A percentile compares a stretch with the other conserved stretches of the same genome.
These are phyloP conservation scores for Colletotrichum lupini DNA, from an alignment of 2,329 filamentous ascomycete species.

Conservation along the genomic window DNA sequence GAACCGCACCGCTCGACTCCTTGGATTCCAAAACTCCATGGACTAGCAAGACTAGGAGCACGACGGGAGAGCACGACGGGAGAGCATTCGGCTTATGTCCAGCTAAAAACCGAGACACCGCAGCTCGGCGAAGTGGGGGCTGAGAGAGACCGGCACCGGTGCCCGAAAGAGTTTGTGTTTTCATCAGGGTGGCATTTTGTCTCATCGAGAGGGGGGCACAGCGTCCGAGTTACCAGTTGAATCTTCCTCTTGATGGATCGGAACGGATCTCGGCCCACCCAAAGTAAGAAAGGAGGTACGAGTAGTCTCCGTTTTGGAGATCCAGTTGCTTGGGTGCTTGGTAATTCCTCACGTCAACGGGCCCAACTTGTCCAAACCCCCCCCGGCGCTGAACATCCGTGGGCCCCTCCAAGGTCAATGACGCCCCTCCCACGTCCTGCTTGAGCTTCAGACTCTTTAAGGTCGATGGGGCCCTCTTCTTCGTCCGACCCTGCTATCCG, in stretches of 20 bases:
- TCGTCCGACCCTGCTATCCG: neutral
- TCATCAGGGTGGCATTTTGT: neutral
- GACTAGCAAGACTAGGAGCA: neutral
- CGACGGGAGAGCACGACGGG: neutral
- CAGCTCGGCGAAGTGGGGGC: constrained; percentile 5
- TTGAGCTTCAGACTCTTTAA: constrained; percentile 25
- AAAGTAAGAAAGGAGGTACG: neutral
- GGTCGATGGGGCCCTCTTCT: neutral
- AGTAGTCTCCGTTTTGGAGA: neutral
- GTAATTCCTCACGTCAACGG: constrained; percentile 31
- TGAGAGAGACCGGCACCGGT: neutral
- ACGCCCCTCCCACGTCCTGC: constrained; percentile 1
- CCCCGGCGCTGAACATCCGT: neutral
- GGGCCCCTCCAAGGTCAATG: neutral
- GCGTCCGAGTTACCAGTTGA: neutral
- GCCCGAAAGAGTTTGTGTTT: constrained; percentile 3
- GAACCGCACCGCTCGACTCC: neutral
- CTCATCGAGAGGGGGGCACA: constrained; percentile 11
- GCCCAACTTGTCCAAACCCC: neutral
- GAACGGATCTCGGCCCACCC: constrained; percentile 19
- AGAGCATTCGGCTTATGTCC: neutral
- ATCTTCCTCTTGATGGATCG: constrained; percentile 6
- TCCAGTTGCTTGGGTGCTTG: constrained; percentile 19
- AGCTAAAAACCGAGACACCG: neutral
- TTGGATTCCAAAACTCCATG: no score